phyloP scores from a whole-genome alignment of 2,329 filamentous ascomycete species.

The Podosphaera xanthii region DNA sequence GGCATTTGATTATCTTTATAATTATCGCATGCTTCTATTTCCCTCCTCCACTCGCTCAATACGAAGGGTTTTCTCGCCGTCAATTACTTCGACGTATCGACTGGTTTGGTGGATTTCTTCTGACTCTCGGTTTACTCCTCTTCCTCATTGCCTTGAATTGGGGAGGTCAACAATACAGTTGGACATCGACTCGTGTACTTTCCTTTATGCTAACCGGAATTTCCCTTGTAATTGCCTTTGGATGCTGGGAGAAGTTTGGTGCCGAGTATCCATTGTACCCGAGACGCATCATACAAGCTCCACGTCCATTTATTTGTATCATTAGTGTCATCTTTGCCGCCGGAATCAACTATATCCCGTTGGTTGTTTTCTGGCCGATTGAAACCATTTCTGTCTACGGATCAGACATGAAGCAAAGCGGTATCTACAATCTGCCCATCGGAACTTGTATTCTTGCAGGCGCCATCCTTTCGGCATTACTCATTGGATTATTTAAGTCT shows the following conservation, averaged over 20 bases:
- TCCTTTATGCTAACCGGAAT: conserved; percentile 26
- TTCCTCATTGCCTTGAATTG: conserved; percentile 30
- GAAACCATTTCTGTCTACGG: conserved; percentile 43
- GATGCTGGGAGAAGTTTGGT: conserved; percentile 29
- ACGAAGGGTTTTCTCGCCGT: conserved; percentile 17
- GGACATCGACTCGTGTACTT: conserved; percentile 31
- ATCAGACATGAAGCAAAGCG: conserved; percentile 38
- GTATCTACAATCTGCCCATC: conserved; percentile 40
- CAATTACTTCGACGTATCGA: conserved; percentile 24
- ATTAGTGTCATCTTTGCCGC: conserved; percentile 34
- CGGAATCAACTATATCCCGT: conserved; percentile 25
- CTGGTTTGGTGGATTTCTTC: conserved; percentile 26
- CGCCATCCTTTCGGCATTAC: conserved; percentile 23
- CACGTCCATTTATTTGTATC: conserved; percentile 24
- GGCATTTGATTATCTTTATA: conserved; percentile 27
- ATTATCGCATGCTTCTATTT: conserved; percentile 29
- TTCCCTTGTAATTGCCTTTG: conserved; percentile 23
- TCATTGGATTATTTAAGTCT: background rate
- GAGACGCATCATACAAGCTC: conserved; percentile 30
- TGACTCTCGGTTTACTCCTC: conserved; percentile 24
- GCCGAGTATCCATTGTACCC: conserved; percentile 22
- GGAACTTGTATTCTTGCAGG: conserved; percentile 40
- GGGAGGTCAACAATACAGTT: conserved; percentile 32
- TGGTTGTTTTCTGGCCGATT: conserved; percentile 33
- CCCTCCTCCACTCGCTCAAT: conserved; percentile 25